phyloP scores from a whole-genome alignment of 306 rosid genomes.

The Sindora glabra region DNA sequence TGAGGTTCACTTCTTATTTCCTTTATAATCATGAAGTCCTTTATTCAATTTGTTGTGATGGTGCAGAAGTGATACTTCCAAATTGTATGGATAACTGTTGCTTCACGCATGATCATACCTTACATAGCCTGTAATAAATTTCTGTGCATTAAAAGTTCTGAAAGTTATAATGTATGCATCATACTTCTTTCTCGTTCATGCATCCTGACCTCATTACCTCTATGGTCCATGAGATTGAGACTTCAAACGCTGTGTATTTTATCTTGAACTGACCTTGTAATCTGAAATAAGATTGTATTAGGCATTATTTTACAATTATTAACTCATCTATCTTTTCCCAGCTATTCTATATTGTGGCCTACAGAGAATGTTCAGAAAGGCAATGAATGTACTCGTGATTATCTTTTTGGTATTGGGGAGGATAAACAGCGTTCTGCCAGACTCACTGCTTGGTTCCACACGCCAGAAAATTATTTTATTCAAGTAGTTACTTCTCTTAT shows the following conservation, averaged over 20 bases:
- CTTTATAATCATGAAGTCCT: slow-evolving; percentile 6
- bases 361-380: slow-evolving; percentile 49
- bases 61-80: neutral
- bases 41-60: slow-evolving; percentile 9
- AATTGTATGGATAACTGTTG: neutral
- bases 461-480: slow-evolving; percentile 72
- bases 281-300: neutral
- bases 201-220: neutral
- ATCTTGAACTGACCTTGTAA: slow-evolving; percentile 7
- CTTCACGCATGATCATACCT: too few species aligned
- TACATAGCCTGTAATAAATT: neutral
- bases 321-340: slow-evolving; percentile 28
- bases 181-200: neutral
- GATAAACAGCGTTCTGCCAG: slow-evolving; percentile 88
- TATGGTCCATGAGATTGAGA: neutral
- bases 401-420: slow-evolving; percentile 82
- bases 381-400: slow-evolving; percentile 82
- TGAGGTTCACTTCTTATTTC: slow-evolving; percentile 63
- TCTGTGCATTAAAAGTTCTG: neutral
- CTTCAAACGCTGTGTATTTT: neutral
- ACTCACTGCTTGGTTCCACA: slow-evolving; percentile 90
- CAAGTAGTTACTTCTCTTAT: slow-evolving; percentile 45
- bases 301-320: neutral
- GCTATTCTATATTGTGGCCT: slow-evolving; percentile 87
- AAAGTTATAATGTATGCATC: neutral